These are phyloP conservation scores for Leishmania tarentolae DNA, from an alignment of 208 protist species.

Conservation along the genomic window DNA sequence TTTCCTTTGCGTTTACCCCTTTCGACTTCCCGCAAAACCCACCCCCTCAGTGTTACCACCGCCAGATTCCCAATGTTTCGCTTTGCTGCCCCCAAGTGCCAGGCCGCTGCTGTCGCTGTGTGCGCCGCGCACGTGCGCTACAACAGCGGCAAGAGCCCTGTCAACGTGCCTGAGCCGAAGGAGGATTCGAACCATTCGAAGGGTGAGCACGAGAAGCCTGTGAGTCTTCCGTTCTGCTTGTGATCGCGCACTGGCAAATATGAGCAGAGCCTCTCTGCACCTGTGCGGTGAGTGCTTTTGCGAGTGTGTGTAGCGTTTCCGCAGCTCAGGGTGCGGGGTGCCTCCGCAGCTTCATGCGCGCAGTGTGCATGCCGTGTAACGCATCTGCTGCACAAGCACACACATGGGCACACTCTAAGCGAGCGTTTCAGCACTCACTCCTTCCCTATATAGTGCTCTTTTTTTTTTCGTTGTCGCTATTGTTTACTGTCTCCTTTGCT, in stretches of 20 bases:
- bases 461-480: background rate
- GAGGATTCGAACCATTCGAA: background rate
- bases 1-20: background rate
- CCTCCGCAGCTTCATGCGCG: background rate
- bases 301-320: background rate
- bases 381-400: background rate
- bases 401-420: background rate
- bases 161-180: constrained; percentile 5
- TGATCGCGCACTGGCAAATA: background rate
- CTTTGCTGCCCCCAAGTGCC: constrained; percentile 17
- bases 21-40: background rate
- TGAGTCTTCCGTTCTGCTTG: constrained; percentile 23
- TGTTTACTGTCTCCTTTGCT: background rate
- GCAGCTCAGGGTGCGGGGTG: background rate
- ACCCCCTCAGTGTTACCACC: background rate
- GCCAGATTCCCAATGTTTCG: constrained; percentile 9
- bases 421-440: background rate
- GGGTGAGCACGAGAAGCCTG: constrained; percentile 13
- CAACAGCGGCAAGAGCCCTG: constrained; percentile 16
- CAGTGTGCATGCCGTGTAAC: background rate
- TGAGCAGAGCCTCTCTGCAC: background rate
- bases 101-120: constrained; percentile 16
- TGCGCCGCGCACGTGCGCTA: constrained; percentile 16
- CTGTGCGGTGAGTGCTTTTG: background rate
- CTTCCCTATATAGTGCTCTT: background rate